Conservation (phyloP, 345 rosid species). For the Eucalyptus rudis region DNA sequence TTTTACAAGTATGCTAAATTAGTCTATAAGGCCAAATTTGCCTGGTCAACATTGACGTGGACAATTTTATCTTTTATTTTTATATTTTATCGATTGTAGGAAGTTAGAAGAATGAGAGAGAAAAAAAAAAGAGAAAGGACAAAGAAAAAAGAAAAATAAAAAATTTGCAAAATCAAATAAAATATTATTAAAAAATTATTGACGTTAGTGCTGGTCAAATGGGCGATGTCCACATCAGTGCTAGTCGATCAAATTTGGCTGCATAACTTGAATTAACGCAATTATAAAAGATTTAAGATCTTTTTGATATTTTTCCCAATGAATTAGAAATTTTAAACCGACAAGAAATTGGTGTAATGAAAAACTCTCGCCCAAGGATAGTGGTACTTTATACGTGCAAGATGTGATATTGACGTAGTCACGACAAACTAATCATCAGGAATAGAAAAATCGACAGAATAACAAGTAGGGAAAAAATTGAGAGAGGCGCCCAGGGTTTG, state of each 20-base stretch:
- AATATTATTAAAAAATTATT: no score
- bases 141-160: no score
- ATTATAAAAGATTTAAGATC: no score
- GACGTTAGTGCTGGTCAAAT: accelerated
- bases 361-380: background rate
- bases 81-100: no score
- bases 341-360: background rate
- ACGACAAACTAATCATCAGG: background rate
- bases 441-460: background rate
- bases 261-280: no score
- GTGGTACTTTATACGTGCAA: background rate
- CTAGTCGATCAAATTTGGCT: accelerated
- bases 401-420: background rate
- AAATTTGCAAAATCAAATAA: no score
- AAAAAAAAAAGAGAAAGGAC: no score
- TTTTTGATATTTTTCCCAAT: no score
- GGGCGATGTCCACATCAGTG: accelerated
- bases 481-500: background rate
- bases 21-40: no score
- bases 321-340: background rate
- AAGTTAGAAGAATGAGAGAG: no score
- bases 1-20: no score
- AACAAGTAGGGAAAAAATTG: background rate
- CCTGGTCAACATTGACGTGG: accelerated
- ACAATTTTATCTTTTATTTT: no score